Percentiles rank a stretch among this genome's conserved stretches.
phyloP scores from a whole-genome alignment of 441 rosid genomes.

The Croton laevigatus region DNA sequence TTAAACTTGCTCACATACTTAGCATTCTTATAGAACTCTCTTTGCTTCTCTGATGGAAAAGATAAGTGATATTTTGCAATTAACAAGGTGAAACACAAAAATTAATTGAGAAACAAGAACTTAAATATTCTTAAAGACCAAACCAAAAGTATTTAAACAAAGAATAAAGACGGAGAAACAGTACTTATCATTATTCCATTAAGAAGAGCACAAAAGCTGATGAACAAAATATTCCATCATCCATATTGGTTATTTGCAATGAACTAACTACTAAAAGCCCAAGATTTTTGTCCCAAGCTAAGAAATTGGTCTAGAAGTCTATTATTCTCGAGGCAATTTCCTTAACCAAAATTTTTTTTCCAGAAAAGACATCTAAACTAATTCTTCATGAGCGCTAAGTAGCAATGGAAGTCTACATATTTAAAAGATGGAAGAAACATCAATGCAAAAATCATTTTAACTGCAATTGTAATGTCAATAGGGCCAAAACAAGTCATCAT shows the following conservation, averaged over 20 bases:
- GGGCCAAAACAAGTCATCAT: no score
- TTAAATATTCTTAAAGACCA: background rate
- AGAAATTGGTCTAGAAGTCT: background rate
- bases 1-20: constrained; percentile 73
- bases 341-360: background rate
- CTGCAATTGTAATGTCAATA: no score
- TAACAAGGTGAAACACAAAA: background rate
- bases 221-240: background rate
- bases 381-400: background rate
- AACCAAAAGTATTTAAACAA: background rate
- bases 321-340: background rate
- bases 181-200: background rate
- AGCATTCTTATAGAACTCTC: constrained; percentile 85
- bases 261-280: no score
- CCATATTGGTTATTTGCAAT: background rate
- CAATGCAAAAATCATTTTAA: background rate
- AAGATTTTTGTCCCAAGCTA: background rate
- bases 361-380: background rate
- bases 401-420: background rate
- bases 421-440: background rate
- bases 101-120: background rate
- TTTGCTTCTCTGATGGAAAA: constrained; percentile 54
- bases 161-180: background rate
- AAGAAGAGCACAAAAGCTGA: background rate
- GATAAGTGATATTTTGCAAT: constrained; percentile 11